phyloP scores from a whole-genome alignment of 2,329 filamentous ascomycete genomes.

The Aspergillus pseudotamarii region DNA sequence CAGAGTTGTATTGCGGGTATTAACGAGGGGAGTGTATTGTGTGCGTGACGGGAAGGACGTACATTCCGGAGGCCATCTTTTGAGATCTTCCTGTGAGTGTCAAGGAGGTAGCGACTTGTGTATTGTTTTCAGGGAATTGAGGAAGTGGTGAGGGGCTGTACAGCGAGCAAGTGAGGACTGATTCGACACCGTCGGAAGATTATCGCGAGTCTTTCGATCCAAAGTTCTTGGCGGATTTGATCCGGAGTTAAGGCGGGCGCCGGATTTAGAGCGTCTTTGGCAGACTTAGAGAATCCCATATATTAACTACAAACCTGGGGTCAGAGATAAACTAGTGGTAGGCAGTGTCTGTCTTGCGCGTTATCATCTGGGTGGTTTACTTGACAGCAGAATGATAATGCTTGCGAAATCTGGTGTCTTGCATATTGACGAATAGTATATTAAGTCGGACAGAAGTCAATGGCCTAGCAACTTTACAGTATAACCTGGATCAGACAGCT shows the following conservation, averaged over 20 bases:
- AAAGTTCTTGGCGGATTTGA: conserved; percentile 7
- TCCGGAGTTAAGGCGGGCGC: background rate
- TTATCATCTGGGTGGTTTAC: no score
- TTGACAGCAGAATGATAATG: no score
- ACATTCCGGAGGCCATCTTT: conserved; percentile 22
- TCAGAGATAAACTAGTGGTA: no score
- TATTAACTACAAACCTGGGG: no score
- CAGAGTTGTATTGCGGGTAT: background rate
- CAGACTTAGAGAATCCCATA: no score
- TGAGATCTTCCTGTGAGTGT: background rate
- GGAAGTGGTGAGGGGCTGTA: background rate
- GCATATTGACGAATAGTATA: no score
- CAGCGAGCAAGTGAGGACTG: background rate
- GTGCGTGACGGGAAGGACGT: conserved; percentile 5
- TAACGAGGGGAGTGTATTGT: background rate
- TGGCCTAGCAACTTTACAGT: no score
- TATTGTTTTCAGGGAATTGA: background rate
- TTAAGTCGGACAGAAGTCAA: no score
- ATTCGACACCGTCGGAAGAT: background rate
- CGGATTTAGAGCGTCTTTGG: background rate
- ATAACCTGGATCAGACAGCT: no score
- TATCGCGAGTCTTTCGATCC: background rate
- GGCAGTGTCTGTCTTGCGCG: no score
- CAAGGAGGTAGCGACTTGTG: background rate
- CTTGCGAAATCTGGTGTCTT: no score